Base-by-base conservation (phyloP, 1,284 basidiomycete genomes). In the Porogramme epimiltina region DNA sequence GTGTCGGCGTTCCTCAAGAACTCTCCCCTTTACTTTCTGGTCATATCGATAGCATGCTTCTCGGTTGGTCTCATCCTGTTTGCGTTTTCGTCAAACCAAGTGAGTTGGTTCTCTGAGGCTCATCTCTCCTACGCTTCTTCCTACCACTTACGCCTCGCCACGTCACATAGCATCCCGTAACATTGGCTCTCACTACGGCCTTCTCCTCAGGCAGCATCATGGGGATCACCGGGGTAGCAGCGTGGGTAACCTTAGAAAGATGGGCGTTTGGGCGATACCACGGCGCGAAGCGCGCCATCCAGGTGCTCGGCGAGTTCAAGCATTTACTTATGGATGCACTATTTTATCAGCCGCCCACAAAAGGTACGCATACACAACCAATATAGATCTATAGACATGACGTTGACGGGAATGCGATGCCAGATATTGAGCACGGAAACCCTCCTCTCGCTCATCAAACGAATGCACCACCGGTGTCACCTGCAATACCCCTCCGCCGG, bases 1-100 rank as follows among this genome's bases (percentile, higher is more conserved):
- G 85, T 89, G 22, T 68, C 85, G 47, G 88, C 88, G 54, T 90
- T 86, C 87, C 88, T 89, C 69, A 87, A 87, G 64, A 73, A 85
- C n/a, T 87, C 85, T 1, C 86, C 86, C 6, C 73, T 88, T 34
- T 82, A 87, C 46, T 87, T 88, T 67, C 75, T 89, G 43, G 85
- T 88, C 38, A 73, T 87, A 60, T 87, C 85, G 31, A 85, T 88
- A 25, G 82, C 84, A 10, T 85, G 82, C 62, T 89, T 89, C 63
- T 87, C 84, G 0, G 76, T 84, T 26, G 86, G 86, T 8, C 73
- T 89, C 20, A 82, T 82, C 45, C 74, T 83, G 26, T 87, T 88
- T 56, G 74, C 82, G 3, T 87, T 85, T 61, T 80, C 85, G 2
- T 84, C 83, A 16, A 49, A 65, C 2, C 84, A 87, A 73, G 84